Base-by-base conservation (phyloP, 805 yeast genomes). In the Jamesozyma lodderae region DNA sequence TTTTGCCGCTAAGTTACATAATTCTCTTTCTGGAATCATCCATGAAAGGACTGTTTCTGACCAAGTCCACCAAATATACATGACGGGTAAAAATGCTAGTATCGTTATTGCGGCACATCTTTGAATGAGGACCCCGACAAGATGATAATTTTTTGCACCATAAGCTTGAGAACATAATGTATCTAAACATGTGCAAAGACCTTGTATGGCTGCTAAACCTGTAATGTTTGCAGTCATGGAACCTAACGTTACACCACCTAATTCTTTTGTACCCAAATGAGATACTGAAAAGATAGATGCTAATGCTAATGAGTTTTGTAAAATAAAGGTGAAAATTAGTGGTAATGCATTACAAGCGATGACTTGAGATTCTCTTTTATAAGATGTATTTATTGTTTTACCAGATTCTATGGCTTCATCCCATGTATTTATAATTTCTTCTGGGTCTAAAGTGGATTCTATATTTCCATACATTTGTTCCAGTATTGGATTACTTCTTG, bases 221-320 rank as follows among this genome's bases (percentile, higher is more conserved):
- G 81, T 70, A 38, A 82, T 80, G 52, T 80, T 81, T 6, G 85
- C 82, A 4, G 87, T 79, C 86, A 81, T 81, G 16, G 82, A 72
- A 14, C 83, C 80, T 35, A 82, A 61, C 13, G 86, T 75, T 6
- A 80, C 81, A 23, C 86, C 90, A 13, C 87, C 90, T 35, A 82
- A 64, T 47, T 80, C 86, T 18, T 70, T 68, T 26, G 75, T 72
- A 2, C 90, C 88, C 37, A 82, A 67, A 46, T 78, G 74, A 8
- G 90, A 87, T 22, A 81, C 88, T 3, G 82, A 76, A 54, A 82
- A 81, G 24, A 81, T 82, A 1, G 85, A 78, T 13, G 87, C 85
- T 36, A 82, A 79, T 3, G 85, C 78, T 34, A 81, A 64, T 0
- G 87, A 80, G 54, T 79, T 77, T 53, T 81, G 87, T 42, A 81